These are phyloP conservation scores for Arctostaphylos glauca DNA, from an alignment of 148 eudicot species.

Conservation along the genomic window DNA sequence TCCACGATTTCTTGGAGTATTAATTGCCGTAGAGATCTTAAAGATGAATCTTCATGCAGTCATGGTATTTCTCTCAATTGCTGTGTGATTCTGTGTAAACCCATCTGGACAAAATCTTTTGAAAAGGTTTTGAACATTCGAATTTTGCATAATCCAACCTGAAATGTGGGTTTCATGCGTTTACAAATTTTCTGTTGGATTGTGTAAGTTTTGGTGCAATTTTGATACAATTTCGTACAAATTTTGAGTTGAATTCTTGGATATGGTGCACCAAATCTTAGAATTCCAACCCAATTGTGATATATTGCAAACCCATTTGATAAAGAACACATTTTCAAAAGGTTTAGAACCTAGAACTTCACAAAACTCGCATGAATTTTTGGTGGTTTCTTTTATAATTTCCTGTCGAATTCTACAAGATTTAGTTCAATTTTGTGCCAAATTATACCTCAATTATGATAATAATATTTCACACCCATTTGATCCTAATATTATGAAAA, in stretches of 20 bases:
- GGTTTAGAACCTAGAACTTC: not conserved
- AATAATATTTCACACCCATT: too few species aligned
- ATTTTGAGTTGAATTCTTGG: not conserved
- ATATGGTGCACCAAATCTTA: not conserved
- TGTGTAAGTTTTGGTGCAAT: not conserved
- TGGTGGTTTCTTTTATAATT: not conserved
- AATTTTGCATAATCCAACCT: not conserved
- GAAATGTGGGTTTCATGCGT: conserved; percentile 2
- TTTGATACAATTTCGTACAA: not conserved
- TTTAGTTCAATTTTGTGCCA: too few species aligned
- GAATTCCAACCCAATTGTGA: not conserved
- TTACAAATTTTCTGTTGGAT: not conserved
- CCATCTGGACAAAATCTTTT: not conserved
- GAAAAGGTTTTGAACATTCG: not conserved
- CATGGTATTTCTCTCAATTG: conserved; percentile 16
- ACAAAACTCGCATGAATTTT: not conserved
- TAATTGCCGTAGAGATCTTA: not conserved
- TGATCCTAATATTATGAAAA: too few species aligned
- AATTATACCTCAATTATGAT: too few species aligned
- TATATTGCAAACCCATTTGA: conserved; percentile 7
- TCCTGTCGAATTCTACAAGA: too few species aligned
- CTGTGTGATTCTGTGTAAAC: not conserved
- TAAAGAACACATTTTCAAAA: not conserved
- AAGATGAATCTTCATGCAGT: not conserved
- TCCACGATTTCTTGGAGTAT: not conserved